Percentiles rank a stretch among this genome's conserved stretches.
phyloP scores from a whole-genome alignment of 2,329 filamentous ascomycete genomes.

The Talaromyces sp. region DNA sequence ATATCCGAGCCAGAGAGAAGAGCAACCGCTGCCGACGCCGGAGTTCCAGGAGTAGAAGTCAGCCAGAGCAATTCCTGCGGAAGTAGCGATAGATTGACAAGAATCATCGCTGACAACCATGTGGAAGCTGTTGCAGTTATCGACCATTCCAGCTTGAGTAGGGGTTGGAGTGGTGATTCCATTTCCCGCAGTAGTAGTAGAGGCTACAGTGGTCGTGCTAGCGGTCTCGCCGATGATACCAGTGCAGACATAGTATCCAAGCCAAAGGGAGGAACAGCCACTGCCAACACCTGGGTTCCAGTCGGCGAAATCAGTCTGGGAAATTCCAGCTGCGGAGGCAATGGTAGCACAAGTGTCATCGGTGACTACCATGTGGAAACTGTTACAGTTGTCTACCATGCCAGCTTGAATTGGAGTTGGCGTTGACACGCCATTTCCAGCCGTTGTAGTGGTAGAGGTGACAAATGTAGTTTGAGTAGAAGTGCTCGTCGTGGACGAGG shows the following conservation, averaged over 20 bases:
- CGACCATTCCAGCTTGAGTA: neutral
- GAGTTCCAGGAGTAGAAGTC: neutral
- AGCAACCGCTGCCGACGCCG: neutral
- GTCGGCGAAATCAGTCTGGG: neutral
- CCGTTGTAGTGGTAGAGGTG: neutral
- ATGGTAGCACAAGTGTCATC: neutral
- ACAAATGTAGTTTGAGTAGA: neutral
- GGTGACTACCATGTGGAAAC: neutral
- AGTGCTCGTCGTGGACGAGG: neutral
- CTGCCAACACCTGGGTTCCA: neutral
- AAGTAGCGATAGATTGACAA: neutral
- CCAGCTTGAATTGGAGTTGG: neutral
- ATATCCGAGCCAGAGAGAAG: neutral
- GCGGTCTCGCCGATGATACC: neutral
- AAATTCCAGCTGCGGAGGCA: neutral
- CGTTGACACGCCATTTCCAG: neutral
- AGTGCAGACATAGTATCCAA: neutral
- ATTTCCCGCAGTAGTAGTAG: neutral
- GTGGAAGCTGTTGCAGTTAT: neutral
- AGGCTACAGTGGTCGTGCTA: neutral
- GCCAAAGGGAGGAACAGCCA: neutral
- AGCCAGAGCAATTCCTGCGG: neutral
- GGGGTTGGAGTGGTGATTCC: neutral
- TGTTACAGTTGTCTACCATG: neutral
- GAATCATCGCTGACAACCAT: neutral